A percentile compares a stretch with the other conserved stretches of the same genome.
phyloP scores from a whole-genome alignment of 495 filamentous ascomycete species.

The Pseudevernia furfuracea region DNA sequence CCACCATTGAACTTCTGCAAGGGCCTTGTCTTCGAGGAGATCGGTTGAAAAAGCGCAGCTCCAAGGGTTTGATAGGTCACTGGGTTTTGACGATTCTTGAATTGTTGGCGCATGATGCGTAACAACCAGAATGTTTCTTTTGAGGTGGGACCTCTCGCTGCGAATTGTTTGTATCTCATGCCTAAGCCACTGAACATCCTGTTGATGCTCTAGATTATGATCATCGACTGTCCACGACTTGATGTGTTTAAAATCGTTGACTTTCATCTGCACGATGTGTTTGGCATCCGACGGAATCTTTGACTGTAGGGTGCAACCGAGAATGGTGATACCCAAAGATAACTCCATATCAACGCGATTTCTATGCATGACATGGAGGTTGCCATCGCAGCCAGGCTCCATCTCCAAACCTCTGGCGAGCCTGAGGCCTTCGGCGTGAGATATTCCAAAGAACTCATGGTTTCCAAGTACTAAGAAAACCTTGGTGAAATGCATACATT shows the following conservation, averaged over 20 bases:
- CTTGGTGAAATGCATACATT: slow-evolving; percentile 37
- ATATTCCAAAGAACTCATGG: slow-evolving; percentile 50
- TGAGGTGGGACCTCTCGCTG: slow-evolving; percentile 21
- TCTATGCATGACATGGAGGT: slow-evolving; percentile 42
- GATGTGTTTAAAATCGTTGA: slow-evolving; percentile 48
- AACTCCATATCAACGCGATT: slow-evolving; percentile 31
- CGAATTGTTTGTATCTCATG: slow-evolving; percentile 32
- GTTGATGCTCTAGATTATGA: slow-evolving; percentile 41
- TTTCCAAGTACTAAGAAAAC: slow-evolving; percentile 52
- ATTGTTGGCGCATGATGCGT: slow-evolving; percentile 50
- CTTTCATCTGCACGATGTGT: slow-evolving; percentile 34
- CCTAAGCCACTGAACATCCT: slow-evolving; percentile 42
- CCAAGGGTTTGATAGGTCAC: slow-evolving; percentile 38
- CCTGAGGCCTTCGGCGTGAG: slow-evolving; percentile 34
- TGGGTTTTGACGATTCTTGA: slow-evolving; percentile 36
- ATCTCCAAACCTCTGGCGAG: slow-evolving; percentile 38
- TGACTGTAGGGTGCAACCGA: slow-evolving; percentile 54
- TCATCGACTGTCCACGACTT: slow-evolving; percentile 39
- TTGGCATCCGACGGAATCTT: slow-evolving; percentile 34
- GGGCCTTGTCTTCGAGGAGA: slow-evolving; percentile 49
- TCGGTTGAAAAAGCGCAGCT: slow-evolving; percentile 46
- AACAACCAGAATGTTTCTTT: slow-evolving; percentile 39
- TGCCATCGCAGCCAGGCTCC: slow-evolving; percentile 38
- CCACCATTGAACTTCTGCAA: slow-evolving; percentile 38
- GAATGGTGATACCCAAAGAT: slow-evolving; percentile 37